Percentiles rank a stretch among this genome's conserved stretches.
These are phyloP conservation scores for Stephania yunnanensis DNA, from an alignment of 164 flowering plant species.

Conservation along the genomic window DNA sequence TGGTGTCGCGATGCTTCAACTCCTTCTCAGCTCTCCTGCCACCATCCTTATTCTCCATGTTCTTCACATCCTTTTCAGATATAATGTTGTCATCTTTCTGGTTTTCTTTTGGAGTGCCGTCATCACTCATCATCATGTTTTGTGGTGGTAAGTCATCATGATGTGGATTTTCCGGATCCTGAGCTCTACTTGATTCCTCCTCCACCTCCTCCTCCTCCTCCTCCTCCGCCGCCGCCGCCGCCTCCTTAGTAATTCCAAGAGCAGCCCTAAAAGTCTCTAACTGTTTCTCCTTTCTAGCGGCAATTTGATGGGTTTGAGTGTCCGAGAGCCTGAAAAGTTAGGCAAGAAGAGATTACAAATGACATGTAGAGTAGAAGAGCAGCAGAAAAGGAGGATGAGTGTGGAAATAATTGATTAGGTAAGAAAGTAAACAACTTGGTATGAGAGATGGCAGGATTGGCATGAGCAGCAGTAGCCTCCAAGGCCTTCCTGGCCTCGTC, in stretches of 20 bases:
- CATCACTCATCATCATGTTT: slow-evolving; percentile 35
- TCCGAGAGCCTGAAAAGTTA: slow-evolving; percentile 58
- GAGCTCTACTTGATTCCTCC: slow-evolving; percentile 22
- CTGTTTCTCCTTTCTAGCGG: slow-evolving; percentile 89
- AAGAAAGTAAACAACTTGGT: slow-evolving; percentile 9
- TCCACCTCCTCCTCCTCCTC: not conserved
- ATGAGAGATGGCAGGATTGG: slow-evolving; percentile 19
- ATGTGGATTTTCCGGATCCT: slow-evolving; percentile 22
- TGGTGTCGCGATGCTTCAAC: slow-evolving; percentile 17
- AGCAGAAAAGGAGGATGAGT: no score
- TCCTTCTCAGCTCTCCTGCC: slow-evolving; percentile 14
- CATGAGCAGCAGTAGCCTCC: slow-evolving; percentile 43
- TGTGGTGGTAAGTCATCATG: not conserved
- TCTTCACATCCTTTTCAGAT: slow-evolving; percentile 19
- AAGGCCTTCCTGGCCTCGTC: slow-evolving; percentile 51
- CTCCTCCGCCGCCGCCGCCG: no score
- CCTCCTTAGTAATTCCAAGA: slow-evolving; percentile 43
- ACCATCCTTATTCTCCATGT: slow-evolving; percentile 14
- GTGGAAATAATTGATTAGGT: no score
- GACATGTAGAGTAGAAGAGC: not conserved
- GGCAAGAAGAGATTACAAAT: not conserved
- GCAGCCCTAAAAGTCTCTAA: slow-evolving; percentile 88
- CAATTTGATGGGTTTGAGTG: slow-evolving; percentile 90
- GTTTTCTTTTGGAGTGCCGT: slow-evolving; percentile 21
- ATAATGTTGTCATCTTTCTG: slow-evolving; percentile 21